phyloP scores from a whole-genome alignment of 441 rosid genomes.

The Gossypium trilobum region DNA sequence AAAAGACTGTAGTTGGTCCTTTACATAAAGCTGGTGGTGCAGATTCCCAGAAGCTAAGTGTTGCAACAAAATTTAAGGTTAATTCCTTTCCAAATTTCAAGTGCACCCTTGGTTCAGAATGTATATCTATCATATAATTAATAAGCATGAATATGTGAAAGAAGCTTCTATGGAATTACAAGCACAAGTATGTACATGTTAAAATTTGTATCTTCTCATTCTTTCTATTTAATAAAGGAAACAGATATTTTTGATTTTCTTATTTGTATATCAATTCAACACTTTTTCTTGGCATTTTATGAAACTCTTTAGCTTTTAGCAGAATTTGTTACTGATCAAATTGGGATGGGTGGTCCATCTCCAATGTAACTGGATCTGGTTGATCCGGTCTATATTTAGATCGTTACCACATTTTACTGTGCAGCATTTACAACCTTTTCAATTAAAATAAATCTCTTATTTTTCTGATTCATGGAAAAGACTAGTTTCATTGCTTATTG shows the following conservation, averaged over 20 bases:
- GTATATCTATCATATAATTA: background rate
- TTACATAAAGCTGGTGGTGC: constrained; percentile 92
- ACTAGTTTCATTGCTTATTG: background rate
- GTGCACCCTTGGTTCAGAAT: background rate
- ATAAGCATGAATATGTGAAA: constrained; percentile 1
- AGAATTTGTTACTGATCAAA: background rate
- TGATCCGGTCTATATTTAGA: background rate
- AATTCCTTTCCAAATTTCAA: constrained; percentile 5
- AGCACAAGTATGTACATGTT: background rate
- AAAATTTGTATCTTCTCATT: background rate
- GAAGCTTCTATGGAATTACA: constrained; percentile 2
- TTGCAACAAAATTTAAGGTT: constrained; percentile 93
- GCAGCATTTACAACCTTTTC: background rate
- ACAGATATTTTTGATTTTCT: background rate
- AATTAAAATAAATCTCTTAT: background rate
- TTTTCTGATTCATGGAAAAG: background rate
- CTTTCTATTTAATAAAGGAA: background rate
- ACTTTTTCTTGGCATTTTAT: background rate
- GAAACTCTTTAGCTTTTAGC: background rate
- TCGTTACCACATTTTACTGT: background rate
- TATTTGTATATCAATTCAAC: background rate
- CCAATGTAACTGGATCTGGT: background rate
- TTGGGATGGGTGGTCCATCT: background rate
- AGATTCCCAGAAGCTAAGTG: constrained; percentile 88
- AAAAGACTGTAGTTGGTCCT: constrained; percentile 75